Conservation (phyloP, 441 rosid genomes). For the Corymbia calophylla region DNA sequence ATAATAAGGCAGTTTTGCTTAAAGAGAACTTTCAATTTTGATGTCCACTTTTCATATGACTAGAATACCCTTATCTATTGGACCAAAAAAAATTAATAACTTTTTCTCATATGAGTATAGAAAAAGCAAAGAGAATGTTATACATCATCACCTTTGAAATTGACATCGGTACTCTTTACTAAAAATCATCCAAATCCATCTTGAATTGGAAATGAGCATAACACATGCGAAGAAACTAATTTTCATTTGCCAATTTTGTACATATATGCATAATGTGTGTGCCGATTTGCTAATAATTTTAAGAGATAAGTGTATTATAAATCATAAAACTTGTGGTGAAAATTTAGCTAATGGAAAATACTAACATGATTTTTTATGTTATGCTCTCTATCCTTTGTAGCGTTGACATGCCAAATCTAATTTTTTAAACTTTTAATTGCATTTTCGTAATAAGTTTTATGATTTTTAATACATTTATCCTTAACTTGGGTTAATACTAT, state of each 20-base stretch:
- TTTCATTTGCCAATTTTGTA: background rate
- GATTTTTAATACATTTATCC: too few species aligned
- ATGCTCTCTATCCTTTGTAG: too few species aligned
- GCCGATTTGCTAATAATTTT: background rate
- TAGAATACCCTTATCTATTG: background rate
- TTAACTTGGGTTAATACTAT: too few species aligned
- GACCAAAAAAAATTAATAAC: background rate
- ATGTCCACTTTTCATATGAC: background rate
- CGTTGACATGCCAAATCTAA: too few species aligned
- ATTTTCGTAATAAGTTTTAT: too few species aligned
- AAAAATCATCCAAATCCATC: background rate
- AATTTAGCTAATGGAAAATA: too few species aligned
- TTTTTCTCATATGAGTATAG: background rate
- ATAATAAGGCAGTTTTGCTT: background rate
- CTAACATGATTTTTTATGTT: too few species aligned
- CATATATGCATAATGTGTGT: rapidly evolving
- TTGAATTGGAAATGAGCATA: background rate
- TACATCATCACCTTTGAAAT: background rate
- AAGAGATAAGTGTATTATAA: too few species aligned
- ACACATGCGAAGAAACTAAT: background rate
- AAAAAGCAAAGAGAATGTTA: background rate
- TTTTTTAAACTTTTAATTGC: background rate
- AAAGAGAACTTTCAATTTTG: background rate
- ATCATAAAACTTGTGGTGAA: too few species aligned
- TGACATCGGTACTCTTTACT: background rate